phyloP scores from a whole-genome alignment of 768 basidiomycete species.

The Boletales sp. region DNA sequence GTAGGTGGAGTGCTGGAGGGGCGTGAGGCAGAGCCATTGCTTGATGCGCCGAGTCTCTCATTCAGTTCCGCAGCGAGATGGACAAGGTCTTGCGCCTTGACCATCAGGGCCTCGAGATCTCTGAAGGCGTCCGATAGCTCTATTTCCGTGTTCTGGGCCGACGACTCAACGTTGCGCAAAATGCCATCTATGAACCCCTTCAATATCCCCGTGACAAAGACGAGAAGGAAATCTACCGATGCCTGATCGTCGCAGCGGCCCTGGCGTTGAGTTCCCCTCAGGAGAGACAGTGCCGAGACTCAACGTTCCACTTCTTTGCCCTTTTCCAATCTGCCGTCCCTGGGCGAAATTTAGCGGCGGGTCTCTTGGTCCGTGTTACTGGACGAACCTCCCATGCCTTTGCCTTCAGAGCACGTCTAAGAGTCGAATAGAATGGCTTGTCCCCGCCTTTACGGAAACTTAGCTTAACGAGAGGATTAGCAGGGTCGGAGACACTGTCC shows the following conservation, averaged over 20 bases:
- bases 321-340: slow-evolving; percentile 31
- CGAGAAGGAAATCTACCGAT: slow-evolving; percentile 22
- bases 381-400: slow-evolving; percentile 71
- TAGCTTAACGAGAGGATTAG: slow-evolving; percentile 61
- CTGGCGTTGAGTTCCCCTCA: slow-evolving; percentile 13
- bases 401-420: slow-evolving; percentile 66
- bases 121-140: slow-evolving; percentile 73
- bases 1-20: slow-evolving; percentile 7
- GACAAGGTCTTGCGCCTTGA: slow-evolving; percentile 92
- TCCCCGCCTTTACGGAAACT: slow-evolving; percentile 93
- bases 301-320: slow-evolving; percentile 16
- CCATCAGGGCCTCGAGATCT: slow-evolving; percentile 88
- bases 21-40: slow-evolving; percentile 5
- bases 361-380: background rate
- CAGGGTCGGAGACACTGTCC: slow-evolving; percentile 24
- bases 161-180: slow-evolving; percentile 67
- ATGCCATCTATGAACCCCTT: slow-evolving; percentile 65
- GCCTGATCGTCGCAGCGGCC: slow-evolving; percentile 21
- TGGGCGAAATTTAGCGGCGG: slow-evolving; percentile 8
- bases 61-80: slow-evolving; percentile 85
- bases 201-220: background rate
- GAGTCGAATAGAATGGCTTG: slow-evolving; percentile 70
- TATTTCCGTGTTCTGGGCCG: slow-evolving; percentile 57
- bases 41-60: slow-evolving; percentile 61
- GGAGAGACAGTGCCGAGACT: slow-evolving; percentile 19